Evolutionary conservation across 2,329 filamentous ascomycete genomes (phyloP).

Genomic region (Alternaria metachromatica): DNA sequence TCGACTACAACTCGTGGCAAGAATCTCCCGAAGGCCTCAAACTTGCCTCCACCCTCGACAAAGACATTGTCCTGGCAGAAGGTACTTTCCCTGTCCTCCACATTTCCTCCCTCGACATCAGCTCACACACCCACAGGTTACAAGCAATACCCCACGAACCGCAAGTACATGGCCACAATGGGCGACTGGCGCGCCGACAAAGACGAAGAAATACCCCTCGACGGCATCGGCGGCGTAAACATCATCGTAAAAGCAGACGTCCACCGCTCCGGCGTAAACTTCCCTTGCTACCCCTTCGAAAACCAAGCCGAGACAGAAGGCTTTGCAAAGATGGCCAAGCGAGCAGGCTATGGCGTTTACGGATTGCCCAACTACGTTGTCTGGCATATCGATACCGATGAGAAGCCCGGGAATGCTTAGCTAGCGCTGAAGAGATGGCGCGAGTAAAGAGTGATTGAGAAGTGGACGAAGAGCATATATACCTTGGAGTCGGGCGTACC

Average conservation of each 20-base stretch:
- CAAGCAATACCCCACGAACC: conserved; percentile 88
- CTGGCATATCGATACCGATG: conserved; percentile 97
- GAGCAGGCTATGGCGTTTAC: conserved; percentile 89
- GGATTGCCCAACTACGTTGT: conserved; percentile 97
- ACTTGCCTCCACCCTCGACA: conserved; percentile 74
- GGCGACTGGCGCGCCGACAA: conserved; percentile 93
- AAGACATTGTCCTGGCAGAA: conserved; percentile 86
- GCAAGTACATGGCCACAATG: conserved; percentile 87
- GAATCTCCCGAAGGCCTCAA: conserved; percentile 86
- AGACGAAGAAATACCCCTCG: conserved; percentile 88
- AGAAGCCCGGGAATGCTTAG: conserved; percentile 81
- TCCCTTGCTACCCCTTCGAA: conserved; percentile 94
- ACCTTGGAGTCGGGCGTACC: conserved; percentile 14
- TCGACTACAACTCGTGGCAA: conserved; percentile 99
- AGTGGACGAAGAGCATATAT: conserved; percentile 1
- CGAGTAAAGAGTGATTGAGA: not conserved
- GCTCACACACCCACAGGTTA: conserved; percentile 67
- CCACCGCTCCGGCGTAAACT: conserved; percentile 96
- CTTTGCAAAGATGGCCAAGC: conserved; percentile 98
- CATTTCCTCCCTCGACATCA: not conserved
- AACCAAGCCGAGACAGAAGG: conserved; percentile 99
- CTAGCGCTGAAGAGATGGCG: not conserved
- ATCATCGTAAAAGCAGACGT: conserved; percentile 98
- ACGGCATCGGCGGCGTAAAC: conserved; percentile 96
- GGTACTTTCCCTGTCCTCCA: conserved; percentile 58